Evolutionary conservation across 2,329 filamentous ascomycete species (phyloP).

Genomic region (Dothideomycetidae sp.): DNA sequence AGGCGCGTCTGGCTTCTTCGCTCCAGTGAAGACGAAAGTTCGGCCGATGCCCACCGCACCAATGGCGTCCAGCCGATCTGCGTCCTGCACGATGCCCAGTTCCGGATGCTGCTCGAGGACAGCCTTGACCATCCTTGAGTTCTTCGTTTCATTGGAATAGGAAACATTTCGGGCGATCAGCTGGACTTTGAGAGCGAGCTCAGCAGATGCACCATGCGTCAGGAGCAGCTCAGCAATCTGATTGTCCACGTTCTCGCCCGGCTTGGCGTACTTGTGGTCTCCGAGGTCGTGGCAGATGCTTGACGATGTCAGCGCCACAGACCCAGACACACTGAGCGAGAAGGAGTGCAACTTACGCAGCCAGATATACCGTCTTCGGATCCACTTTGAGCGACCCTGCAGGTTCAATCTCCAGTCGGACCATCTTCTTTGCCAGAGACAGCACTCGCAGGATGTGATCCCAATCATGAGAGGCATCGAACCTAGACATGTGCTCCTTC

Average conservation of each 20-base stretch:
- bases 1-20: slow-evolving; percentile 35
- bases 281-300: slow-evolving; percentile 56
- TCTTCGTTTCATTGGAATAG: slow-evolving; percentile 57
- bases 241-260: slow-evolving; percentile 39
- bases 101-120: slow-evolving; percentile 57
- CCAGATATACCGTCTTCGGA: slow-evolving; percentile 47
- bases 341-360: slow-evolving; percentile 32
- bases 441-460: slow-evolving; percentile 69
- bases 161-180: slow-evolving; percentile 62
- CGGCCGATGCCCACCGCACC: slow-evolving; percentile 74
- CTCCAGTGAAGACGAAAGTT: slow-evolving; percentile 62
- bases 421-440: slow-evolving; percentile 53
- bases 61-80: slow-evolving; percentile 81
- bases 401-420: slow-evolving; percentile 33
- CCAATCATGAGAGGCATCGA: slow-evolving; percentile 82
- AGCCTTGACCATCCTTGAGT: slow-evolving; percentile 44
- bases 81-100: slow-evolving; percentile 77
- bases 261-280: slow-evolving; percentile 61
- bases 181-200: slow-evolving; percentile 54
- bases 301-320: background rate
- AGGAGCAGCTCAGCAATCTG: slow-evolving; percentile 43
- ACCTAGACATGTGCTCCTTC: slow-evolving; percentile 56
- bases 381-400: slow-evolving; percentile 31
- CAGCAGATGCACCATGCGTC: slow-evolving; percentile 39
- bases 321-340: too few species aligned